Evolutionary conservation across 2,329 filamentous ascomycete species (phyloP), one percentile per base, ranked within the genome.

Genomic region (Cladophialophora chaetospira): DNA sequence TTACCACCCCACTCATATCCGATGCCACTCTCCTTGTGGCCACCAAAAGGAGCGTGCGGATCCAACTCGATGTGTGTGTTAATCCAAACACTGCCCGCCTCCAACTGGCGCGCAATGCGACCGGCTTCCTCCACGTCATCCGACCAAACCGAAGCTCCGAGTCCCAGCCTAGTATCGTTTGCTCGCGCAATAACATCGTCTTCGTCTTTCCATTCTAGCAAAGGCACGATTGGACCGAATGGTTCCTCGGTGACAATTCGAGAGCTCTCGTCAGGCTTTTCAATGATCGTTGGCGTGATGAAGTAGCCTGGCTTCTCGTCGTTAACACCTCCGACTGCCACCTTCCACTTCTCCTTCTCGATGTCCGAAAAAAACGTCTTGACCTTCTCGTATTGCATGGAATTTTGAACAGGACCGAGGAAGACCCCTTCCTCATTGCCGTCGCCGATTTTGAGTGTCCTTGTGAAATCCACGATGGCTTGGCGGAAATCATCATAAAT

Each of bases 401-500:
- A 70, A 70, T 88, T 88, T 58, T 86, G 83, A 1, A 88, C 70
- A 0, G 86, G 86, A 0, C 85, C 86, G 1, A 85, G 79, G 54
- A 80, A 71, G 23, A 74, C 72, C 2, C 71, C 75, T 4, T 74
- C 72, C 45, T 71, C 67, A 11, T n/a, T n/a, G n/a, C n/a, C n/a
- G n/a, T n/a, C n/a, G n/a, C n/a, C n/a, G n/a, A n/a, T n/a, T n/a
- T 65, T 66, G 29, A 65, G 47, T 9, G 36, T 73, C 59, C 80
- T 77, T 54, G 88, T 76, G 56, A 80, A 74, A 40, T 82, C 75
- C 55, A 82, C 82, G 75, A 90, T 89, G 3, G 26, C 29, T 17
- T 77, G 71, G 38, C 89, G 70, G 67, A 91, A 91, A 48, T 82
- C 75, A 31, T 89, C 84, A 46, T 82, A 79, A 38, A 85, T 71